Percentiles rank a stretch among this genome's conserved stretches.
phyloP scores from a whole-genome alignment of 176 grass and related monocot species.

The Eleusine indica region DNA sequence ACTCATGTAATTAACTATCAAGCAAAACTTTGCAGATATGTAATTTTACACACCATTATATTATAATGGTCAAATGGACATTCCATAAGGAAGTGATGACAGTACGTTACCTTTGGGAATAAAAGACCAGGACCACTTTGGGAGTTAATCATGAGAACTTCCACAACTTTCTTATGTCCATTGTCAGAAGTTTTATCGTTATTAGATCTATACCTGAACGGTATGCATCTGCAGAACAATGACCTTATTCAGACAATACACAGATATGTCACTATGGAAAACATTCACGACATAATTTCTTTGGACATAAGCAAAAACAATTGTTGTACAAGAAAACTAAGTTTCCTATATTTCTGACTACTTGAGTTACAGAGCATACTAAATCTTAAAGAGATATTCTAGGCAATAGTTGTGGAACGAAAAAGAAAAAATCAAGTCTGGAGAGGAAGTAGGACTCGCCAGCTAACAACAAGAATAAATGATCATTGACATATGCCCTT shows the following conservation, averaged over 20 bases:
- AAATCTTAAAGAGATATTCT: background rate
- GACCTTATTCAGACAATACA: constrained; percentile 20
- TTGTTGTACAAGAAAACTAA: constrained; percentile 1
- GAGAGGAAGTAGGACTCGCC: constrained; percentile 17
- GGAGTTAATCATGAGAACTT: constrained; percentile 99
- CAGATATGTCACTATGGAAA: constrained; percentile 12
- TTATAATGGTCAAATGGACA: constrained; percentile 16
- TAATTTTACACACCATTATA: background rate
- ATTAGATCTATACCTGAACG: constrained; percentile 76
- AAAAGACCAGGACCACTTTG: constrained; percentile 88
- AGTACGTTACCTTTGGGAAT: constrained; percentile 85
- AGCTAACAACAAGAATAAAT: background rate
- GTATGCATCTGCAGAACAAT: constrained; percentile 82
- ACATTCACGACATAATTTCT: constrained; percentile 1
- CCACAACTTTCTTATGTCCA: constrained; percentile 62
- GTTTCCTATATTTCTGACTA: background rate
- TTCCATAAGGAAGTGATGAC: constrained; percentile 9
- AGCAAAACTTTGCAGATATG: background rate
- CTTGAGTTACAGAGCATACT: background rate
- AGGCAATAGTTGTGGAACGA: background rate
- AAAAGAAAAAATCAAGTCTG: constrained; percentile 15
- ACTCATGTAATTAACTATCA: background rate
- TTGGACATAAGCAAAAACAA: background rate
- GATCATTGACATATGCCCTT: background rate
- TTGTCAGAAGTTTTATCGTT: constrained; percentile 42